phyloP scores from a whole-genome alignment of 441 rosid genomes.

The Syzygium malaccense region DNA sequence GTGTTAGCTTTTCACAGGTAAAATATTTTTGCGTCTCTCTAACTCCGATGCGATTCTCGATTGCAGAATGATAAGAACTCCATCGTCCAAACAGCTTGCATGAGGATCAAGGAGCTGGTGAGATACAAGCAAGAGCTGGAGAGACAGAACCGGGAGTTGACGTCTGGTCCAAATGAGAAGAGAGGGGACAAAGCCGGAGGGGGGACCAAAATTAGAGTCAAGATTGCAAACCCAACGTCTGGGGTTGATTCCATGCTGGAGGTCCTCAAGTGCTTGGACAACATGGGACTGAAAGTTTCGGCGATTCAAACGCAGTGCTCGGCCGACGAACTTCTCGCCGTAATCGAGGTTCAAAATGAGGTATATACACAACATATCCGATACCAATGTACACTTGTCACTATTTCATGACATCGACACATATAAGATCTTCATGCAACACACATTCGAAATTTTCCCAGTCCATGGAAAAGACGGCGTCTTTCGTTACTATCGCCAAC shows the following conservation, averaged over 20 bases:
- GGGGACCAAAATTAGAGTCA: constrained; percentile 21
- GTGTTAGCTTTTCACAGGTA: background rate
- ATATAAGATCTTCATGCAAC: background rate
- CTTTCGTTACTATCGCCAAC: background rate
- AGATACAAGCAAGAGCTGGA: constrained; percentile 24
- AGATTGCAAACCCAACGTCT: constrained; percentile 29
- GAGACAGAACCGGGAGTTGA: constrained; percentile 20
- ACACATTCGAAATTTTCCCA: background rate
- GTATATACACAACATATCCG: background rate
- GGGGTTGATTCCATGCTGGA: constrained; percentile 45
- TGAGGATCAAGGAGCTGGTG: constrained; percentile 28
- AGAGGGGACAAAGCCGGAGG: background rate
- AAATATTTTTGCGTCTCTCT: background rate
- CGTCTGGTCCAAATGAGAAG: background rate
- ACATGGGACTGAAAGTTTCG: constrained; percentile 19
- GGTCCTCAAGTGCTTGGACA: constrained; percentile 32
- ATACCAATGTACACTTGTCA: background rate
- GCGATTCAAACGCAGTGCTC: constrained; percentile 30
- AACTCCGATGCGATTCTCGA: background rate
- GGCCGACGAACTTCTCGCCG: constrained; percentile 18
- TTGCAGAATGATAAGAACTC: constrained; percentile 50
- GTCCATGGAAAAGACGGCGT: background rate
- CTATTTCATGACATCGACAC: background rate
- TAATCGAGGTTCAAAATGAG: constrained; percentile 28
- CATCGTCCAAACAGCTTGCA: constrained; percentile 25